A percentile compares a stretch with the other conserved stretches of the same genome.
Conservation (phyloP, 805 yeast genomes). For the Metschnikowia baotianmanensis region DNA sequence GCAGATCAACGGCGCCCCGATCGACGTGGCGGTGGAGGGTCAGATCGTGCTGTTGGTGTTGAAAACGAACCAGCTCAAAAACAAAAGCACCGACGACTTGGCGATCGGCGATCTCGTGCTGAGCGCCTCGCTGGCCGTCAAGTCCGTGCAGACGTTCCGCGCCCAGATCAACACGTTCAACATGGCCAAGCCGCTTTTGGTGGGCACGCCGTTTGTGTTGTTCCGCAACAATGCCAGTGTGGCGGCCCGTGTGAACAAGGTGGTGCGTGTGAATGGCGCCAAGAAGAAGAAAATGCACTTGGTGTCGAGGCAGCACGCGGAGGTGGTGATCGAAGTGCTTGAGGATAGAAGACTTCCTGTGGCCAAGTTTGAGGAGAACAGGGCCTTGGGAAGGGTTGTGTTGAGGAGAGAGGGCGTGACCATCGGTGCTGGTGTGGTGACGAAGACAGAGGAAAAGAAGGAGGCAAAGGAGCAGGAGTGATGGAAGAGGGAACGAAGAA, state of each 20-base stretch:
- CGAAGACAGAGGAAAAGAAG: constrained; percentile 18
- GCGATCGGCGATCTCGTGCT: constrained; percentile 56
- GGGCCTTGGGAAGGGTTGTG: constrained; percentile 63
- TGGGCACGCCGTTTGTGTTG: constrained; percentile 75
- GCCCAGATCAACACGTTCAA: constrained; percentile 35
- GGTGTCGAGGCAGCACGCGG: constrained; percentile 56
- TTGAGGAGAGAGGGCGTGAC: constrained; percentile 68
- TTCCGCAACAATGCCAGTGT: constrained; percentile 73
- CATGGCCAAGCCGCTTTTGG: constrained; percentile 65
- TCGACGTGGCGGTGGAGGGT: constrained; percentile 61
- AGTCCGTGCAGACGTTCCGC: constrained; percentile 27
- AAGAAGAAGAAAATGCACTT: constrained; percentile 55
- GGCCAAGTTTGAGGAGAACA: constrained; percentile 45
- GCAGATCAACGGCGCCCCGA: constrained; percentile 32
- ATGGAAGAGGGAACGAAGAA: too few species aligned
- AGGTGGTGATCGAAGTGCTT: constrained; percentile 52
- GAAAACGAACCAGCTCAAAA: constrained; percentile 45
- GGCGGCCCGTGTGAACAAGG: constrained; percentile 61
- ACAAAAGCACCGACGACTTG: constrained; percentile 53
- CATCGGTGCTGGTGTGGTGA: constrained; percentile 61
- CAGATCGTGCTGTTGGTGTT: constrained; percentile 50
- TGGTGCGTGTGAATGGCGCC: constrained; percentile 26
- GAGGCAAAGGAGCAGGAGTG: too few species aligned
- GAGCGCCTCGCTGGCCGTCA: constrained; percentile 25
- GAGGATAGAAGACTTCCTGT: constrained; percentile 51